These are phyloP conservation scores for Iris pallida DNA, from an alignment of 116 monocot species.

Conservation along the genomic window DNA sequence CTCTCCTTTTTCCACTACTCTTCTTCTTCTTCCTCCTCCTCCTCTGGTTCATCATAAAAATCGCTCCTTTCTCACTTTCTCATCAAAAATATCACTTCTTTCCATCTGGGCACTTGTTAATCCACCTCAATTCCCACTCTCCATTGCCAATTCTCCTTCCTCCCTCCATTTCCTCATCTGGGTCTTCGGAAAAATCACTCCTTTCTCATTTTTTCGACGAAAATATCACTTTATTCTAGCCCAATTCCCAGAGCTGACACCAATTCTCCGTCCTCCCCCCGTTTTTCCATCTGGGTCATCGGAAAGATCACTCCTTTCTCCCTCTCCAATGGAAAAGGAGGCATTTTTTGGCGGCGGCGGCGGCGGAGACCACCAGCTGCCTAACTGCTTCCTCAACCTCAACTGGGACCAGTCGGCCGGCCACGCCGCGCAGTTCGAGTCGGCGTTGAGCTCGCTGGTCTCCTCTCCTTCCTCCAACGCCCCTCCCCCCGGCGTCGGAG, in stretches of 20 bases:
- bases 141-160: neutral
- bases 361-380: neutral
- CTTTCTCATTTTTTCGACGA: no score
- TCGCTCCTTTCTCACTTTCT: no score
- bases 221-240: no score
- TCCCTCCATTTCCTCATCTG: neutral
- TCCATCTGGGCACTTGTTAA: neutral
- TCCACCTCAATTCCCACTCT: neutral
- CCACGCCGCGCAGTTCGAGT: constrained; percentile 21
- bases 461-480: constrained; percentile 26
- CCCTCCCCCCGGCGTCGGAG: neutral
- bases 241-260: no score
- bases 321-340: no score
- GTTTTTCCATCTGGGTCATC: no score
- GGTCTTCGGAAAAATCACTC: constrained; percentile 5
- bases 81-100: constrained; percentile 1
- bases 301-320: no score
- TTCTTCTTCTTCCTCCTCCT: neutral
- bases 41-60: no score
- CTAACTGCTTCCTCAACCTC: constrained; percentile 34
- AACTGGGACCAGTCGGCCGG: constrained; percentile 53
- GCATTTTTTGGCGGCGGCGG: no score
- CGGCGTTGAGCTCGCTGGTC: constrained; percentile 35
- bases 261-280: no score
- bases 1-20: neutral